These are phyloP conservation scores for Xylaria nigripes DNA, from an alignment of 495 filamentous ascomycete species.

Conservation along the genomic window DNA sequence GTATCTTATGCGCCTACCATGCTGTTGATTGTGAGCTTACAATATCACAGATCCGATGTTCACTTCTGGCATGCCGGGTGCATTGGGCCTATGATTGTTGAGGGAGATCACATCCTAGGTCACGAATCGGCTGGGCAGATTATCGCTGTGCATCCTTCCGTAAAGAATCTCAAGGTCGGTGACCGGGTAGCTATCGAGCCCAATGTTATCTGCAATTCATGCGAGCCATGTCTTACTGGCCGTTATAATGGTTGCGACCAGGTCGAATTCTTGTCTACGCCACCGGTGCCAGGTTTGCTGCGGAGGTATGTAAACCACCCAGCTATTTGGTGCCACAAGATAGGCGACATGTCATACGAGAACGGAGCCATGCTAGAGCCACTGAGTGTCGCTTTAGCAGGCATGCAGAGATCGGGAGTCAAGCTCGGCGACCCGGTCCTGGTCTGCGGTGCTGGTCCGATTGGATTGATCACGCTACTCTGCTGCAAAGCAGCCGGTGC, in stretches of 20 bases:
- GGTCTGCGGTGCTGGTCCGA: slow-evolving; percentile 84
- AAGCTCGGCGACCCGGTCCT: slow-evolving; percentile 75
- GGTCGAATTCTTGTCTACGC: slow-evolving; percentile 79
- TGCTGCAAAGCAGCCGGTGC: slow-evolving; percentile 78
- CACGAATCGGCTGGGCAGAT: slow-evolving; percentile 86
- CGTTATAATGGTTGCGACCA: slow-evolving; percentile 87
- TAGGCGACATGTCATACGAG: slow-evolving; percentile 80
- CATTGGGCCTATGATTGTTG: slow-evolving; percentile 91
- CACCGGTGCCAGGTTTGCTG: slow-evolving; percentile 79
- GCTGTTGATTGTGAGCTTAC: slow-evolving; percentile 13
- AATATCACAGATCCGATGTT: slow-evolving; percentile 63
- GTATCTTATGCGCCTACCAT: slow-evolving; percentile 22
- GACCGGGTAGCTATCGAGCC: slow-evolving; percentile 89
- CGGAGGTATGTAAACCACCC: slow-evolving; percentile 90
- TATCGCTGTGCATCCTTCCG: slow-evolving; percentile 70
- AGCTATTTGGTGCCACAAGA: slow-evolving; percentile 88
- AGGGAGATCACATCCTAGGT: slow-evolving; percentile 77
- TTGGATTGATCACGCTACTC: slow-evolving; percentile 76
- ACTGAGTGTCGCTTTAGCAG: slow-evolving; percentile 75
- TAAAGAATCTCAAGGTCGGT: slow-evolving; percentile 64
- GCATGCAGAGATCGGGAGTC: slow-evolving; percentile 69
- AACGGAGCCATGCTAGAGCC: slow-evolving; percentile 83
- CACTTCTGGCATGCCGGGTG: slow-evolving; percentile 94
- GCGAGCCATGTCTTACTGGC: slow-evolving; percentile 82
- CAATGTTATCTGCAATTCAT: slow-evolving; percentile 79